Percentiles rank a stretch among this genome's conserved stretches.
These are phyloP conservation scores for Casuarina equisetifolia DNA, from an alignment of 306 rosid genomes.

Conservation along the genomic window DNA sequence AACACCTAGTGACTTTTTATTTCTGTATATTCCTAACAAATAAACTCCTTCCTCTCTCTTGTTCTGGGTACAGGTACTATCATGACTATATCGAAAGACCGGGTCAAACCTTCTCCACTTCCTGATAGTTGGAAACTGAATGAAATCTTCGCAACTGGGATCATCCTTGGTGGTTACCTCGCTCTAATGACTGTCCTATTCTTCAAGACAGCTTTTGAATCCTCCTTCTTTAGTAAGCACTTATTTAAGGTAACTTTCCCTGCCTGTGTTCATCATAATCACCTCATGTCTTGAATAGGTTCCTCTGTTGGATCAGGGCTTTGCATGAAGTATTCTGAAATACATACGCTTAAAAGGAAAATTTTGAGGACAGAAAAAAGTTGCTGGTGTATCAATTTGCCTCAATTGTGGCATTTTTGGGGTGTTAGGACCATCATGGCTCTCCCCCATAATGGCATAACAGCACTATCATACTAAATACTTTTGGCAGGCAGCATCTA, in stretches of 20 bases:
- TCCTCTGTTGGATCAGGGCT: background rate
- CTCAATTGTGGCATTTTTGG: background rate
- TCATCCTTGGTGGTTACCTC: conserved; percentile 60
- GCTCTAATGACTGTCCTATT: conserved; percentile 66
- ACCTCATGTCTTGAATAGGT: background rate
- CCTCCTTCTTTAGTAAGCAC: conserved; percentile 36
- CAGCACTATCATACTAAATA: background rate
- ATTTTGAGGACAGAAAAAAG: background rate
- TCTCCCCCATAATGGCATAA: background rate
- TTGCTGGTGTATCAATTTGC: background rate
- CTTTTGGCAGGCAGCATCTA: background rate
- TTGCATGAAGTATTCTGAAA: background rate
- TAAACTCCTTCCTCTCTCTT: conserved; percentile 6
- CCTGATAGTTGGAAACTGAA: conserved; percentile 80
- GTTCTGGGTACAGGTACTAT: conserved; percentile 51
- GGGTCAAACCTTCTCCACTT: conserved; percentile 70
- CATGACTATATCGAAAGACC: conserved; percentile 79
- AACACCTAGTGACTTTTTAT: background rate
- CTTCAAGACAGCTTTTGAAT: conserved; percentile 44
- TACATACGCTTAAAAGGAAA: no score
- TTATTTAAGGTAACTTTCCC: conserved; percentile 32
- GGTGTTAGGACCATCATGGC: background rate
- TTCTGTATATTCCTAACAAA: background rate
- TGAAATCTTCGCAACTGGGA: conserved; percentile 73
- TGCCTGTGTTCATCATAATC: background rate